Conservation (phyloP, 108 stramenopile species). For the Cyclotella atomus region DNA sequence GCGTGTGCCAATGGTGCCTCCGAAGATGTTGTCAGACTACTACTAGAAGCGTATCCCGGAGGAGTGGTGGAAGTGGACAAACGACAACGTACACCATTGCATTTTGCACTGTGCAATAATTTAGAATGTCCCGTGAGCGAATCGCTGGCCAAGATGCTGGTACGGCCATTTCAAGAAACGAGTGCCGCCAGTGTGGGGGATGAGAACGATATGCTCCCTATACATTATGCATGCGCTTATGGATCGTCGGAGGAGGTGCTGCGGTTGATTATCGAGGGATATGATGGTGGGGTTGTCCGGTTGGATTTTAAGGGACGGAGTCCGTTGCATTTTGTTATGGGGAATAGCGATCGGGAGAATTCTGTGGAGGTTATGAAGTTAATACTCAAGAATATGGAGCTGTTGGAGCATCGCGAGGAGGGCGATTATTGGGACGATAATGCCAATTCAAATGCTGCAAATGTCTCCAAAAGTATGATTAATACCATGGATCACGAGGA, state of each 20-base stretch:
- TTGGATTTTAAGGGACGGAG: conserved; percentile 74
- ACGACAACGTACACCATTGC: conserved; percentile 72
- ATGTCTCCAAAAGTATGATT: conserved; percentile 21
- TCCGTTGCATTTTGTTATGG: conserved; percentile 83
- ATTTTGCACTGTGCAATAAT: conserved; percentile 59
- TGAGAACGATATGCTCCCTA: conserved; percentile 75
- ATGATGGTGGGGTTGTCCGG: conserved; percentile 56
- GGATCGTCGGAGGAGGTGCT: conserved; percentile 61
- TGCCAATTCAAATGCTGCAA: conserved; percentile 54
- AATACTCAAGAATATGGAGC: conserved; percentile 49
- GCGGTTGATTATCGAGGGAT: conserved; percentile 62
- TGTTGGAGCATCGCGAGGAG: background rate
- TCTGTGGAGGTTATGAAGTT: conserved; percentile 34
- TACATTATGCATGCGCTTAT: conserved; percentile 86
- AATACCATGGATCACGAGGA: conserved; percentile 69
- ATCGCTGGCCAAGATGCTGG: conserved; percentile 5
- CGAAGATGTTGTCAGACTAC: conserved; percentile 53
- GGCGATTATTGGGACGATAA: conserved; percentile 43
- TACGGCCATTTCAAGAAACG: background rate
- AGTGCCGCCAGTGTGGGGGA: conserved; percentile 54
- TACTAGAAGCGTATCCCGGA: conserved; percentile 63
- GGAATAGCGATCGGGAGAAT: conserved; percentile 2
- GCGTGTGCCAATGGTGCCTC: conserved; percentile 77
- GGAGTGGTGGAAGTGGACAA: conserved; percentile 61
- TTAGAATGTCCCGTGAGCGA: conserved; percentile 8